A percentile compares a stretch with the other conserved stretches of the same genome.
phyloP scores from a whole-genome alignment of 345 rosid genomes.

The Conringia planisiliqua region DNA sequence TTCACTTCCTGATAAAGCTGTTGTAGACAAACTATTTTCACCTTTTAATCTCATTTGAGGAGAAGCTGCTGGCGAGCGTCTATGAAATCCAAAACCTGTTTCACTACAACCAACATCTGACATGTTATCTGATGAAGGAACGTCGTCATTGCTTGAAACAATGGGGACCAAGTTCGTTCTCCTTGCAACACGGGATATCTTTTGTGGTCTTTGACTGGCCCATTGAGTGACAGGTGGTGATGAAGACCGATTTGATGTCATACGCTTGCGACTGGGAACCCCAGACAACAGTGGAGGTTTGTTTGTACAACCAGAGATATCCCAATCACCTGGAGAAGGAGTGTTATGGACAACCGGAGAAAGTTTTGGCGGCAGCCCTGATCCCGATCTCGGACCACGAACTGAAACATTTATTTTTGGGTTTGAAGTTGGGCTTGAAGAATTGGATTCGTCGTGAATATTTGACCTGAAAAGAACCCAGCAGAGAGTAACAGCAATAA shows the following conservation, averaged over 20 bases:
- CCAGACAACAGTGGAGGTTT: slow-evolving; percentile 72
- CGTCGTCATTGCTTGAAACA: slow-evolving; percentile 74
- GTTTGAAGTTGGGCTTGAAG: slow-evolving; percentile 78
- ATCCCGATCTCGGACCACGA: slow-evolving; percentile 78
- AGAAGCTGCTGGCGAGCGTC: slow-evolving; percentile 63
- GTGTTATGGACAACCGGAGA: slow-evolving; percentile 68
- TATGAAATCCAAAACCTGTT: slow-evolving; percentile 60
- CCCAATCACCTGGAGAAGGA: slow-evolving; percentile 77
- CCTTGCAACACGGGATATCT: slow-evolving; percentile 86
- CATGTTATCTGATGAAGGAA: slow-evolving; percentile 58
- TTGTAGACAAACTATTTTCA: slow-evolving; percentile 61
- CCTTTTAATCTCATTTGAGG: slow-evolving; percentile 73
- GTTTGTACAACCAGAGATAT: slow-evolving; percentile 72
- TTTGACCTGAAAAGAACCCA: slow-evolving; percentile 51
- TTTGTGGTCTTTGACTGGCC: slow-evolving; percentile 89
- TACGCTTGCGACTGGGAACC: slow-evolving; percentile 73
- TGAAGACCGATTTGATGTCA: slow-evolving; percentile 64
- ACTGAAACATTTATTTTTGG: slow-evolving; percentile 59
- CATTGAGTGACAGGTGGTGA: slow-evolving; percentile 90
- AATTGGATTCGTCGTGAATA: slow-evolving; percentile 70
- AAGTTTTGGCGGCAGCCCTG: slow-evolving; percentile 66
- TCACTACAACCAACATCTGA: slow-evolving; percentile 74
- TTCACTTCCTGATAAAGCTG: slow-evolving; percentile 90
- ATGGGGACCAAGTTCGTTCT: slow-evolving; percentile 79
- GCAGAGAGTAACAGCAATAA: background rate